phyloP scores from a whole-genome alignment of 768 basidiomycete genomes.

The Strobilomyces confusus region DNA sequence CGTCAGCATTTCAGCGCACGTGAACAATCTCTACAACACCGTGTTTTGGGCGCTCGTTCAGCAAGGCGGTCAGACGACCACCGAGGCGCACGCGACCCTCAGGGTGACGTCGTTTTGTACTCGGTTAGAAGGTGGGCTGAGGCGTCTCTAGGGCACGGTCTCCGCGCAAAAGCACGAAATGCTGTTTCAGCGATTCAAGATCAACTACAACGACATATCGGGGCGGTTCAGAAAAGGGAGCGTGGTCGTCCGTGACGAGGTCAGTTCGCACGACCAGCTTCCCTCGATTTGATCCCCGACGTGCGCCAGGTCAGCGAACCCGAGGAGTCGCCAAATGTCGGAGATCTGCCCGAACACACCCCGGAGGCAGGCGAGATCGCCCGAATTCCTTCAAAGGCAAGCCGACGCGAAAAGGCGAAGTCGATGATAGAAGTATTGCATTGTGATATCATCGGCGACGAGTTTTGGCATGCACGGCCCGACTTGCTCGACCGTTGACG shows the following conservation, averaged over 20 bases:
- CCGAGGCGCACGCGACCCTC: constrained; percentile 78
- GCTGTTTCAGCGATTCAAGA: constrained; percentile 71
- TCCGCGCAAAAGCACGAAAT: constrained; percentile 92
- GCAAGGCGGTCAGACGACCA: constrained; percentile 70
- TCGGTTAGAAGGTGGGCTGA: constrained; percentile 8
- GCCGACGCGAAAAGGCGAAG: constrained; percentile 33
- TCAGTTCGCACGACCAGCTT: constrained; percentile 9
- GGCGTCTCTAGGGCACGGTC: constrained; percentile 66
- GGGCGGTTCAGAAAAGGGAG: constrained; percentile 82
- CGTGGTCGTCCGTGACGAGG: constrained; percentile 68
- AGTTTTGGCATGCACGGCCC: constrained; percentile 70
- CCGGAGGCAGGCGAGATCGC: neutral
- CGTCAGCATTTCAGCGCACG: constrained; percentile 63
- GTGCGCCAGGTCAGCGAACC: constrained; percentile 8
- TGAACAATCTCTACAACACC: constrained; percentile 98
- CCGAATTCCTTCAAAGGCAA: constrained; percentile 23
- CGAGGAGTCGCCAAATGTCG: neutral
- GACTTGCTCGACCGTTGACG: constrained; percentile 38
- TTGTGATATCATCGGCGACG: constrained; percentile 79
- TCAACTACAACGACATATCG: constrained; percentile 84
- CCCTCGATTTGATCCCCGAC: neutral
- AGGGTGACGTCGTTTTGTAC: constrained; percentile 42
- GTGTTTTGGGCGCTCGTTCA: constrained; percentile 91
- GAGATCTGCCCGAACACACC: neutral
- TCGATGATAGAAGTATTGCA: constrained; percentile 60